Percentiles rank a stretch among this genome's conserved stretches.
Conservation (phyloP, 1,284 basidiomycete species). For the Chiua sp. region DNA sequence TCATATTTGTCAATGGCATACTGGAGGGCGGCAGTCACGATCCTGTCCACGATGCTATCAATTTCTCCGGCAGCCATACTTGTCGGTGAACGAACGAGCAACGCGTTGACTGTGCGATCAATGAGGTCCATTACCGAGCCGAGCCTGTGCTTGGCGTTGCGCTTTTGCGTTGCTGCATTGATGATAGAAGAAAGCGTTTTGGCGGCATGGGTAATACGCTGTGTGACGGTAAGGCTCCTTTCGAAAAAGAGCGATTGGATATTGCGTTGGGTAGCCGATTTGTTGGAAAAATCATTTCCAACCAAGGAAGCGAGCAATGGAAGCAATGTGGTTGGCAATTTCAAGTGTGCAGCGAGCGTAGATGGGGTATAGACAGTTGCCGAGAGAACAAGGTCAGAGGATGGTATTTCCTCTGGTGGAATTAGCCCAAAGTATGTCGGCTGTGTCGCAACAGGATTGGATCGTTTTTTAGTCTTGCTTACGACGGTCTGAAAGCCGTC, state of each 20-base stretch:
- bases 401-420: conserved; percentile 51
- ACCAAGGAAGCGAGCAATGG: conserved; percentile 86
- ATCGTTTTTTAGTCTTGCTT: conserved; percentile 49
- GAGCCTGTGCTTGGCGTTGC: conserved; percentile 58
- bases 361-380: conserved; percentile 69
- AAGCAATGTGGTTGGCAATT: conserved; percentile 73
- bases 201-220: conserved; percentile 66
- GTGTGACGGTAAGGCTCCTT: conserved; percentile 53
- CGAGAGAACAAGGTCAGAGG: conserved; percentile 51
- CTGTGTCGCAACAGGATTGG: conserved; percentile 34
- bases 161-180: conserved; percentile 47
- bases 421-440: conserved; percentile 52
- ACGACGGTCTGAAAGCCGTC: conserved; percentile 69
- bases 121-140: conserved; percentile 79
- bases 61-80: conserved; percentile 64
- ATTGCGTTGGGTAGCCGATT: conserved; percentile 48
- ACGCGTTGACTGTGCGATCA: conserved; percentile 61
- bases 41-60: conserved; percentile 65
- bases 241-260: conserved; percentile 74
- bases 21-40: conserved; percentile 75
- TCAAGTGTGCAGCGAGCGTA: conserved; percentile 66
- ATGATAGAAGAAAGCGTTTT: conserved; percentile 58
- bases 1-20: conserved; percentile 70
- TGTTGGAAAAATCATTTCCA: conserved; percentile 83
- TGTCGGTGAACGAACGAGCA: conserved; percentile 56